Evolutionary conservation across 2,329 filamentous ascomycete genomes (phyloP), one percentile per base, ranked within the genome.

Genomic region (Claviceps cyperi): DNA sequence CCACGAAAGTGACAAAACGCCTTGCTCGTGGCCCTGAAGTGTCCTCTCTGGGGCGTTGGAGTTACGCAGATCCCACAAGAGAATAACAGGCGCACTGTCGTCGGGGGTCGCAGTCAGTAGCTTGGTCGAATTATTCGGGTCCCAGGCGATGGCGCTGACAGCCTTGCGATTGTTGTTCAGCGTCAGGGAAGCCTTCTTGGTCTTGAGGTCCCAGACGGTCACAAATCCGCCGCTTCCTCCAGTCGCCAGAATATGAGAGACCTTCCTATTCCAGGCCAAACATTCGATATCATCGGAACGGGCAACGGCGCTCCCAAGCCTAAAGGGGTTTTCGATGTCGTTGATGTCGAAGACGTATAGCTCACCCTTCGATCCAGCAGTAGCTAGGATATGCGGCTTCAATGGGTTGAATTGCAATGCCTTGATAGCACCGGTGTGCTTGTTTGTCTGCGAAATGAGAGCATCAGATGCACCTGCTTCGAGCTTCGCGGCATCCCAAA

Each of bases 141-240:
- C 92, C 92, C 92, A 98, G 13, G 90, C 90, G 59, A 98, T 88
- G 52, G 94, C 84, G 67, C 90, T 96, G 60, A 97, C 89, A 49
- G 90, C 77, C 70, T 96, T 98, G 55, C 92, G 81, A 62, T 87
- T 92, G 63, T 94, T 92, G 73, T 96, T 98, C 56, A 98, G 74
- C 37, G 90, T 96, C 67, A 98, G 72, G 50, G 90, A 96, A 59
- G 95, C 89, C 71, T 95, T 96, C 78, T 95, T 97, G 13, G 87
- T 89, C 74, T 95, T 96, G 56, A 97, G 77, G 69, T 98, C 92
- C 92, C 92, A 98, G 17, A 98, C 91, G 2, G 92, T 97, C 37
- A 97, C 90, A 61, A 97, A 94, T 4, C 92, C 92, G 47, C 89
- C 90, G 54, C 81, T 85, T 63, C 90, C 91, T 57, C 92, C 92